Conservation (phyloP, 2,329 filamentous ascomycete species). For the Verticillium isaacii region DNA sequence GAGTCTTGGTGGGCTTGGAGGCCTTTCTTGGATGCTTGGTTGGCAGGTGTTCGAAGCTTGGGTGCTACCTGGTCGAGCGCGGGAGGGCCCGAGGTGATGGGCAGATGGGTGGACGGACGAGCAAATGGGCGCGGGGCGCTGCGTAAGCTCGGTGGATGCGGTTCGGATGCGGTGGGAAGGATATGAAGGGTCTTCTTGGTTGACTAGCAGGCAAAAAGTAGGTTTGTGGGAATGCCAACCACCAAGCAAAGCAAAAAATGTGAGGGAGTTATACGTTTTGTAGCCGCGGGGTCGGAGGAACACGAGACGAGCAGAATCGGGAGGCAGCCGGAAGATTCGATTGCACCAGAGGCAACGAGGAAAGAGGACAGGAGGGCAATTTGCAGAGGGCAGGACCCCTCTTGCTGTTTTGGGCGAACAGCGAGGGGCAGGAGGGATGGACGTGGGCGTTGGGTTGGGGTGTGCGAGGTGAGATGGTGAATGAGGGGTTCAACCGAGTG, state of each 20-base stretch:
- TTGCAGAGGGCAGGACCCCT: background rate
- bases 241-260: background rate
- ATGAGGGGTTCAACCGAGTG: background rate
- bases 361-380: constrained; percentile 2
- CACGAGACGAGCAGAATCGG: background rate
- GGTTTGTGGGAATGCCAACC: constrained; percentile 1
- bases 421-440: background rate
- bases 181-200: background rate
- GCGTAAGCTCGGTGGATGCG: constrained; percentile 9
- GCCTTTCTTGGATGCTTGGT: background rate
- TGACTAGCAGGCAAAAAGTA: constrained; percentile 1
- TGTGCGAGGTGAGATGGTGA: background rate
- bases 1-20: constrained; percentile 3
- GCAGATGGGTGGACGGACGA: background rate
- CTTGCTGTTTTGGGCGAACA: background rate
- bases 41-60: constrained; percentile 3
- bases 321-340: background rate
- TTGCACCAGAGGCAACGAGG: background rate
- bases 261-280: background rate
- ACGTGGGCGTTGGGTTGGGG: too few relatives aligned
- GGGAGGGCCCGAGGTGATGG: constrained; percentile 13
- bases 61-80: background rate
- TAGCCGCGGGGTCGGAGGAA: constrained; percentile 2
- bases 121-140: constrained; percentile 2
- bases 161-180: background rate